Percentiles rank a stretch among this genome's conserved stretches.
phyloP scores from a whole-genome alignment of 2,329 filamentous ascomycete species.

The Cordyceps fumosorosea region DNA sequence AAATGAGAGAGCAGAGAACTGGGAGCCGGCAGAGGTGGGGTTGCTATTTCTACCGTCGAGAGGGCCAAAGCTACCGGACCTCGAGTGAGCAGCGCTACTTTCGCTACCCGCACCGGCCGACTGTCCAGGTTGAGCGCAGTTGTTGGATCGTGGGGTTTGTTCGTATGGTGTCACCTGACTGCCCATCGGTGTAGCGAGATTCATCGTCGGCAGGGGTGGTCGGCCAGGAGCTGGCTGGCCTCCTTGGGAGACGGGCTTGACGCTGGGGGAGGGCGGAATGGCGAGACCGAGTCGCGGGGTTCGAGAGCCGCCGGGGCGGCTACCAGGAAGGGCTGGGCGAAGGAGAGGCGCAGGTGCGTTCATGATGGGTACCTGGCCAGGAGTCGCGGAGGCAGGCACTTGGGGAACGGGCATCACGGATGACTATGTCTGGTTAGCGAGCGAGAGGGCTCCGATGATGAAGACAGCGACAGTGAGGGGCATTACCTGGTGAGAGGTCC shows the following conservation, averaged over 20 bases:
- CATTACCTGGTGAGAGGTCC: constrained; percentile 13
- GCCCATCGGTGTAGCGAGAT: constrained; percentile 83
- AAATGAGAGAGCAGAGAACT: constrained; percentile 78
- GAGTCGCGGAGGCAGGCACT: constrained; percentile 23
- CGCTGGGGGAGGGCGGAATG: constrained; percentile 81
- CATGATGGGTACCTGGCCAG: constrained; percentile 50
- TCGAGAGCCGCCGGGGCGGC: constrained; percentile 54
- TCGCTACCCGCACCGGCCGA: constrained; percentile 75
- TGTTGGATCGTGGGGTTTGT: constrained; percentile 46
- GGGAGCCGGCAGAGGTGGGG: constrained; percentile 80
- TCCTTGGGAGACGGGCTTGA: constrained; percentile 59
- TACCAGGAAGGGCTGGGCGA: constrained; percentile 72
- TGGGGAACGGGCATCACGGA: constrained; percentile 18
- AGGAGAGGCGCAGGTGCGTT: constrained; percentile 73
- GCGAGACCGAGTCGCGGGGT: constrained; percentile 78
- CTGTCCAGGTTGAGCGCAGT: constrained; percentile 47
- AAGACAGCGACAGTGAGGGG: not conserved
- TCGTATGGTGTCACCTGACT: constrained; percentile 67
- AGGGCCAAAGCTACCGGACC: constrained; percentile 76
- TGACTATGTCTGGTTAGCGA: constrained; percentile 3
- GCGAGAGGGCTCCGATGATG: not conserved
- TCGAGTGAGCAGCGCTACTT: constrained; percentile 69
- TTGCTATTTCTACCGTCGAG: constrained; percentile 71
- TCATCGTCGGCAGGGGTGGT: constrained; percentile 67
- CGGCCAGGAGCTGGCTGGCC: constrained; percentile 28